These are phyloP conservation scores for Cryptosporidium parvum DNA, from an alignment of 169 alveolate genomes.

Conservation along the genomic window DNA sequence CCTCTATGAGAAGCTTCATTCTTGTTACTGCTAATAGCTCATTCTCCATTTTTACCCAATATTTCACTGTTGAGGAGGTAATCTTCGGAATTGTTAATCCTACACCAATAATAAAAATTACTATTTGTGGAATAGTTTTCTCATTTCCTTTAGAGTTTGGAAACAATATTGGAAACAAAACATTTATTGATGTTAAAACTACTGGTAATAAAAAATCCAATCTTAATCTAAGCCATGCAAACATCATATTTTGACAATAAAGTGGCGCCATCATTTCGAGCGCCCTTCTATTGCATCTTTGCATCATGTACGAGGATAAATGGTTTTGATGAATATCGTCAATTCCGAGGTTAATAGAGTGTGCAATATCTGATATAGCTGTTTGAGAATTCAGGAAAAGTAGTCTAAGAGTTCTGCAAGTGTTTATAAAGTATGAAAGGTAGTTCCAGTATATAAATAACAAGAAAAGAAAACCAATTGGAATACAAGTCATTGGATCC, in stretches of 20 bases:
- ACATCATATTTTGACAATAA: constrained; percentile 32
- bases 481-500: constrained; percentile 26
- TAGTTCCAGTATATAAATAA: constrained; percentile 49
- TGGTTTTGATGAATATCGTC: constrained; percentile 4
- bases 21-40: constrained; percentile 63
- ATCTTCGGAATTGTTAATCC: constrained; percentile 49
- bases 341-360: constrained; percentile 42
- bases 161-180: constrained; percentile 18
- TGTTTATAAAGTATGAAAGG: constrained; percentile 30
- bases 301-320: not conserved
- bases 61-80: constrained; percentile 33
- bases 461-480: constrained; percentile 12
- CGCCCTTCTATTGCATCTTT: not conserved
- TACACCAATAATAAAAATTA: constrained; percentile 20
- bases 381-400: constrained; percentile 17
- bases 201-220: constrained; percentile 56
- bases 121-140: not conserved
- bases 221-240: constrained; percentile 64
- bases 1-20: constrained; percentile 9
- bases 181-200: constrained; percentile 17
- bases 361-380: constrained; percentile 26
- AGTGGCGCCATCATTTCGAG: constrained; percentile 19
- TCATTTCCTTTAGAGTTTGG: not conserved
- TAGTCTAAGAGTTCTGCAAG: constrained; percentile 44
- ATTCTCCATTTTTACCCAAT: constrained; percentile 67